These are phyloP conservation scores for Grosmannia serpens DNA, from an alignment of 2,329 filamentous ascomycete genomes.

Conservation along the genomic window DNA sequence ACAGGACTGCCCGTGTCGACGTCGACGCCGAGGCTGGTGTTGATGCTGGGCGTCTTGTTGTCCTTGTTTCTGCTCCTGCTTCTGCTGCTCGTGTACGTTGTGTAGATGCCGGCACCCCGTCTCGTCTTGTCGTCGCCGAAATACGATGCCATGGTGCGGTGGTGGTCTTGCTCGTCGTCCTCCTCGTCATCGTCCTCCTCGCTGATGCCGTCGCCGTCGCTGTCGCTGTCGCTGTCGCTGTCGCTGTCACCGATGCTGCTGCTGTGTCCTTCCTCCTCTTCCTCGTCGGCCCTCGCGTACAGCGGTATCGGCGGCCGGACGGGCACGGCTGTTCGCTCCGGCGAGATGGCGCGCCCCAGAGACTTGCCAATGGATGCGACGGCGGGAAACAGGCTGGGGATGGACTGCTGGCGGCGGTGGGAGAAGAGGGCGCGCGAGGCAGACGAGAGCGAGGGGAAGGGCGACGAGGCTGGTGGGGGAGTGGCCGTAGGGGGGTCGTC, in stretches of 20 bases:
- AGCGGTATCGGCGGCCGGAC: slow-evolving; percentile 3
- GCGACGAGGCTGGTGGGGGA: slow-evolving; percentile 1
- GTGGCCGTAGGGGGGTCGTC: slow-evolving; percentile 10
- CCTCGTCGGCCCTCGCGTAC: slow-evolving; percentile 16
- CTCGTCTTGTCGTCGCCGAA: not conserved
- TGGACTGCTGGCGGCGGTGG: slow-evolving; percentile 24
- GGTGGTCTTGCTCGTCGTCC: slow-evolving; percentile 16
- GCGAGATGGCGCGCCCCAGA: slow-evolving; percentile 12
- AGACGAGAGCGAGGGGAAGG: slow-evolving; percentile 9
- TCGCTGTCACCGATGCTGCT: not conserved
- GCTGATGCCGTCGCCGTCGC: slow-evolving; percentile 17
- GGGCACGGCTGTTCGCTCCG: slow-evolving; percentile 5
- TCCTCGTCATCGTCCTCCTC: slow-evolving; percentile 13
- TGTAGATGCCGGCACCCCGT: slow-evolving; percentile 2
- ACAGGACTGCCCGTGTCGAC: not conserved
- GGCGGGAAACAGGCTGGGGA: slow-evolving; percentile 22
- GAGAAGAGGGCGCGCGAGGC: slow-evolving; percentile 12
- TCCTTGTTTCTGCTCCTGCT: not conserved
- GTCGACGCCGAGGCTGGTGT: not conserved
- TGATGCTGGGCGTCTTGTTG: not conserved
- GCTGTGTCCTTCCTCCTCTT: slow-evolving; percentile 15
- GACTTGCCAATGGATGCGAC: slow-evolving; percentile 10
- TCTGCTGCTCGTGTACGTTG: slow-evolving; percentile 1
- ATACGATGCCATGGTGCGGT: slow-evolving; percentile 11
- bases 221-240: not conserved